Percentiles rank a stretch among this genome's conserved stretches.
phyloP scores from a whole-genome alignment of 1,139 yeast species.

The Martiniozyma asiatica region DNA sequence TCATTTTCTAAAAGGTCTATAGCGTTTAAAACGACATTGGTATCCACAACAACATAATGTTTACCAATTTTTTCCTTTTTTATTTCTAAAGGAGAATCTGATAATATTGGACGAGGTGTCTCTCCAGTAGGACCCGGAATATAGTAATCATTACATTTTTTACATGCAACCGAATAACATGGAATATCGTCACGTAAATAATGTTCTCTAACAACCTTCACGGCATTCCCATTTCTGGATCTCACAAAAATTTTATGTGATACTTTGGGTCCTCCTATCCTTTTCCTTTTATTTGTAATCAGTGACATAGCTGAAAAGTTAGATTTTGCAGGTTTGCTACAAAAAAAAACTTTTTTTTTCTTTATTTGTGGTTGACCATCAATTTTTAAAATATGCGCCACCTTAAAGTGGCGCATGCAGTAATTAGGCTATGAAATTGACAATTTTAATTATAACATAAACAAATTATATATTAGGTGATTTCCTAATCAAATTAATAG shows the following conservation, averaged over 20 bases:
- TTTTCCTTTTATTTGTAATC: conserved; percentile 25
- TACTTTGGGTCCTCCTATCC: conserved; percentile 52
- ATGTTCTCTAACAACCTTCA: conserved; percentile 88
- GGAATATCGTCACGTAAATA: conserved; percentile 88
- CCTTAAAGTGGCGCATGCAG: too few relatives aligned
- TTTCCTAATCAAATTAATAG: too few relatives aligned
- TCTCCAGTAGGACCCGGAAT: conserved; percentile 46
- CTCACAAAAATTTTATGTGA: conserved; percentile 89
- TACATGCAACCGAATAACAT: conserved; percentile 68
- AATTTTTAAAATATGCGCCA: too few relatives aligned
- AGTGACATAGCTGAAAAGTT: too few relatives aligned
- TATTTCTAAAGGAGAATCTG: conserved; percentile 35
- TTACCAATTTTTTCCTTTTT: conserved; percentile 28
- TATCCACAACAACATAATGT: conserved; percentile 78
- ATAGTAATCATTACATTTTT: conserved; percentile 43
- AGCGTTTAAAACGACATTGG: conserved; percentile 79
- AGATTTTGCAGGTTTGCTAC: too few relatives aligned
- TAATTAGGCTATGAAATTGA: too few relatives aligned
- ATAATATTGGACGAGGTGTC: conserved; percentile 36
- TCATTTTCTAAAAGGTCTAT: conserved; percentile 79
- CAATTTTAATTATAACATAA: too few relatives aligned
- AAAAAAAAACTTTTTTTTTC: too few relatives aligned
- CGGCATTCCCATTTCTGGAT: conserved; percentile 80
- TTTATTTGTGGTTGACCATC: too few relatives aligned
- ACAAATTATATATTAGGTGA: too few relatives aligned